phyloP scores from a whole-genome alignment of 306 rosid genomes.

The Abrus precatorius region DNA sequence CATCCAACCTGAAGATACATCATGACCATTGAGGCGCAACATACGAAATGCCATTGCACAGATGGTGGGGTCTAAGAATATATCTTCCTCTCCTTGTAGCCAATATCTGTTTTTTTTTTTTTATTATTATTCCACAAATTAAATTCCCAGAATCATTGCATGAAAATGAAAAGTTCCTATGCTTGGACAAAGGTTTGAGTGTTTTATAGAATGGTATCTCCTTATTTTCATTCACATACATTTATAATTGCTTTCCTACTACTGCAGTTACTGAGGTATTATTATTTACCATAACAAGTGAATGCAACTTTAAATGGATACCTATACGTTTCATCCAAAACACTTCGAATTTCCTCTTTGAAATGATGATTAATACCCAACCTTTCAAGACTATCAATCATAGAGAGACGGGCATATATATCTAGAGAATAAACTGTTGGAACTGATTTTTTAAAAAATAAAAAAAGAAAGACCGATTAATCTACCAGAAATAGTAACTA shows the following conservation, averaged over 20 bases:
- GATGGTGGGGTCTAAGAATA: constrained; percentile 72
- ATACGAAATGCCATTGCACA: constrained; percentile 87
- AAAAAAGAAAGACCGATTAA: constrained; percentile 33
- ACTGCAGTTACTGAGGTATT: constrained; percentile 23
- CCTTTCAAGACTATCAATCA: constrained; percentile 79
- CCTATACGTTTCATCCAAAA: constrained; percentile 84
- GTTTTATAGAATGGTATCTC: too few species aligned
- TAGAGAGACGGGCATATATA: constrained; percentile 67
- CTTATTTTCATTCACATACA: background rate
- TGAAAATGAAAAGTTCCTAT: background rate
- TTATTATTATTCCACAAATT: too few species aligned
- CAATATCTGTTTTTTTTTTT: constrained; percentile 68
- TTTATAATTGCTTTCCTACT: constrained; percentile 22
- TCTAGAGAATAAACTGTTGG: constrained; percentile 82
- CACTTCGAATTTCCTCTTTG: constrained; percentile 68
- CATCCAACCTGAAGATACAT: constrained; percentile 74
- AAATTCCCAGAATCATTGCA: constrained; percentile 14
- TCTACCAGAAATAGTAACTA: background rate
- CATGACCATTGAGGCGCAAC: constrained; percentile 70
- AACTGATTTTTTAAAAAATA: constrained; percentile 56
- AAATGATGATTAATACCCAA: constrained; percentile 81
- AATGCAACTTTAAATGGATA: constrained; percentile 47
- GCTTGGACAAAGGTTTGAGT: constrained; percentile 1
- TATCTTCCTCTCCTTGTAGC: constrained; percentile 71
- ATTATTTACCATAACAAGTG: constrained; percentile 34